Evolutionary conservation across 768 basidiomycete genomes (phyloP).

Genomic region (Rhodosporidiobolus sp.): DNA sequence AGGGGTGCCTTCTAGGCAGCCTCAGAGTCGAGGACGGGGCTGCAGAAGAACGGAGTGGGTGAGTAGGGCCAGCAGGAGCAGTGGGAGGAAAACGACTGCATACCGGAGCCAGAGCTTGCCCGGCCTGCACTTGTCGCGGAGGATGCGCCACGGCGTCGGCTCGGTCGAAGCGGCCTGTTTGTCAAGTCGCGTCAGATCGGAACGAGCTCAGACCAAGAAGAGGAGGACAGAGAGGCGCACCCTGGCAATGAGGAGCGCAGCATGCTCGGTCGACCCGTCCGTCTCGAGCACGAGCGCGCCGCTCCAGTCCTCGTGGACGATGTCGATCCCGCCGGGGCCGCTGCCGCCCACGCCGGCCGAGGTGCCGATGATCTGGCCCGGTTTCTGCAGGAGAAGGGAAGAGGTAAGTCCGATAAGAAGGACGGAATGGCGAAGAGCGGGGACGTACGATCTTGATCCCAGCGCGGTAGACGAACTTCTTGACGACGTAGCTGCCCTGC

Average conservation of each 20-base stretch:
- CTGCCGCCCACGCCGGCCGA: not conserved
- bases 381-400: not conserved
- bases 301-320: conserved; percentile 38
- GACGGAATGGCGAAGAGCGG: not conserved
- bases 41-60: no score
- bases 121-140: conserved; percentile 20
- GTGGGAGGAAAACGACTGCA: no score
- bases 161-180: conserved; percentile 11
- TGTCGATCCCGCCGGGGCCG: conserved; percentile 38
- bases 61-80: no score
- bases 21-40: no score
- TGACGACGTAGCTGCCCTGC: conserved; percentile 38
- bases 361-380: conserved; percentile 27
- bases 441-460: conserved; percentile 4
- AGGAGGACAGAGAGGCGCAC: conserved; percentile 6
- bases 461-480: conserved; percentile 39
- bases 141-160: conserved; percentile 24
- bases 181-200: not conserved
- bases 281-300: conserved; percentile 38
- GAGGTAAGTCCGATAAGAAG: not conserved
- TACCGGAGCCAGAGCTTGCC: conserved; percentile 16
- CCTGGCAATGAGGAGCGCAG: conserved; percentile 30
- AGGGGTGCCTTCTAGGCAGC: no score
- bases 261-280: conserved; percentile 43
- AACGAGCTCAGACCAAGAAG: not conserved